Conservation (phyloP, 768 basidiomycete species). For the Hortiboletus flavorubellus region DNA sequence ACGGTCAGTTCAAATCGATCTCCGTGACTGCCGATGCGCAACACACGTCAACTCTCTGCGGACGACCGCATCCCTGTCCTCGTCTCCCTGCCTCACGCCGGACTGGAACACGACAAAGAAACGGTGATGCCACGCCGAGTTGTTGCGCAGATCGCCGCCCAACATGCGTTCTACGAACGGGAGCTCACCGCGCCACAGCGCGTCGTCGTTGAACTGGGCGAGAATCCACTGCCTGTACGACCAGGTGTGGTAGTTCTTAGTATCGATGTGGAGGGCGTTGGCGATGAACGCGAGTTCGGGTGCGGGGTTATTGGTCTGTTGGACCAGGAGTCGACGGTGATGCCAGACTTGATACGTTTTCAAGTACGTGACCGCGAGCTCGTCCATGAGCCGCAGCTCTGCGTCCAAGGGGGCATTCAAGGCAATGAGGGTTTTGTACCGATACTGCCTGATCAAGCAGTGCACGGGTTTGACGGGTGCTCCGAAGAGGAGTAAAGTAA, state of each 20-base stretch:
- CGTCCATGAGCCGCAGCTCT: constrained; percentile 86
- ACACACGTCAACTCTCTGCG: constrained; percentile 76
- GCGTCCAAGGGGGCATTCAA: constrained; percentile 63
- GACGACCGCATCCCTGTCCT: constrained; percentile 55
- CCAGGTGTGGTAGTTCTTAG: constrained; percentile 99
- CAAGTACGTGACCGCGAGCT: constrained; percentile 74
- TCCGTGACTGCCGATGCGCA: not conserved
- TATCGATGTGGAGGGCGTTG: constrained; percentile 64
- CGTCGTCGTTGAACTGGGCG: constrained; percentile 72
- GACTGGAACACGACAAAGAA: constrained; percentile 82
- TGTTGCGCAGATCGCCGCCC: constrained; percentile 81
- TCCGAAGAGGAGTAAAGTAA: not conserved
- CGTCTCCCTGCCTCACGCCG: constrained; percentile 58
- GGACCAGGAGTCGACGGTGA: constrained; percentile 76
- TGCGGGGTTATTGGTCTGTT: constrained; percentile 45
- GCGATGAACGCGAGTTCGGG: constrained; percentile 83
- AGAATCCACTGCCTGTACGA: constrained; percentile 95
- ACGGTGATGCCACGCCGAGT: constrained; percentile 96
- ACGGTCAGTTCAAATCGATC: not conserved
- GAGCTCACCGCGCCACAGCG: constrained; percentile 74
- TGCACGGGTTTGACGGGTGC: not conserved
- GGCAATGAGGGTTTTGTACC: constrained; percentile 80
- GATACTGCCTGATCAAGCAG: constrained; percentile 73
- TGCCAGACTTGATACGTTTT: constrained; percentile 99
- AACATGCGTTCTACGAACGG: constrained; percentile 70